Evolutionary conservation across 306 rosid genomes (phyloP), one percentile per base, ranked within the genome.

Genomic region (Carpinus viminea): DNA sequence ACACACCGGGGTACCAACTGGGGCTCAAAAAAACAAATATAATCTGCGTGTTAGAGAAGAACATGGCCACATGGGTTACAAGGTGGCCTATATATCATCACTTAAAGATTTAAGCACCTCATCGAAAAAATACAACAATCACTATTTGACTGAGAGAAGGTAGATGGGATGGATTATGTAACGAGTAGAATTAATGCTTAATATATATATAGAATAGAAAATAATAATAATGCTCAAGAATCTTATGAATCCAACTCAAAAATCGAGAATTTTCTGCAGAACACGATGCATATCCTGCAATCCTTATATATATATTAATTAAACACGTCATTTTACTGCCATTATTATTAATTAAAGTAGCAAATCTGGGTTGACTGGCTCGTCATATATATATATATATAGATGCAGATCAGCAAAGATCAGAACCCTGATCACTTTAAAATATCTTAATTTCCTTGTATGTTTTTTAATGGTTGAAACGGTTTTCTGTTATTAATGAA

Each of bases 51-150:
- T 83, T 70, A 9, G 54, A 65, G 52, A 61, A 70, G 77, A 81
- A 76, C 83, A 73, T 56, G 74, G 70, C 74, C 87, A 78, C 90
- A 84, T 84, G 90, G 79, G 80, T 62, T 61, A 53, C 84, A 79
- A 77, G 80, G 68, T 78, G 79, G 70, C 71, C 74, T 72, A 60
- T 61, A n/a, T n/a, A n/a, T 31, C 76, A 60, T 66, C 52, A 36
- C 34, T 50, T 73, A 72, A 66, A 71, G 73, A 76, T 78, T 66
- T 56, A 71, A 45, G 59, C 70, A 72, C 72, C 43, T 43, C 56
- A 51, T 31, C 34, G 34, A 31, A 31, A 79, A 45, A 52, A 79
- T 74, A 84, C 71, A 79, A 76, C 65, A 38, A 73, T 72, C 8
- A 9, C 43, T 34, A n/a, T 31, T 61, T 31, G n/a, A 61, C 26